Evolutionary conservation across 306 rosid species (phyloP), one percentile per base, ranked within the genome.

Genomic region (Ceratonia siliqua): DNA sequence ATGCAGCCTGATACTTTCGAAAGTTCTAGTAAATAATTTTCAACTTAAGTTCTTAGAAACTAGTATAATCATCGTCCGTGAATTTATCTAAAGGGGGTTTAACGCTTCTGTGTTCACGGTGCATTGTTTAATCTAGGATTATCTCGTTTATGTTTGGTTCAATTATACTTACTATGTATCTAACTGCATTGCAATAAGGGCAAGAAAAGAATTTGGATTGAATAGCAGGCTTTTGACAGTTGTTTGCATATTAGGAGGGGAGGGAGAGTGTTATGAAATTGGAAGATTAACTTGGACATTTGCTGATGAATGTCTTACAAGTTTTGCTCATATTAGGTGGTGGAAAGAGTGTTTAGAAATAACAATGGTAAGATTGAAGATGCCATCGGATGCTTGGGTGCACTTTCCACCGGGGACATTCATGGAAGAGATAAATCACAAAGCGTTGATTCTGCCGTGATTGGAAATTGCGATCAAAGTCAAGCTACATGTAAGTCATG

Each of bases 301-400:
- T 35, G 66, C 8, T 4, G 64, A 5, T 57, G 14, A 62, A 36
- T 38, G n/a, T 18, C 18, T 41, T 18, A 36, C 15, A 33, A 64
- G 13, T 46, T 35, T 32, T 14, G 15, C 57, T 59, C 52, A 6
- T 28, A 38, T 76, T 82, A 82, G 79, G 41, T 55, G 24, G 72
- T 77, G 52, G 72, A 72, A 82, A 77, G 54, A 20, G 48, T 77
- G 56, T 22, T 73, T 50, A 82, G 73, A 49, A 66, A 68, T 78
- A 57, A 78, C 45, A 35, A 68, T 10, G 24, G 75, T 39, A 61
- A 59, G 72, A 33, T 77, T 68, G 79, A 82, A 73, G 82, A 73
- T 73, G 77, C 77, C 27, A 61, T 73, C 12, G 58, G 42, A 48
- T 67, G 70, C 75, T 81, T 82, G 20, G 62, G 64, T 32, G 43